Evolutionary conservation across 169 alveolate species (phyloP), one percentile per base, ranked within the genome.

Genomic region (Plasmodium cynomolgi): DNA sequence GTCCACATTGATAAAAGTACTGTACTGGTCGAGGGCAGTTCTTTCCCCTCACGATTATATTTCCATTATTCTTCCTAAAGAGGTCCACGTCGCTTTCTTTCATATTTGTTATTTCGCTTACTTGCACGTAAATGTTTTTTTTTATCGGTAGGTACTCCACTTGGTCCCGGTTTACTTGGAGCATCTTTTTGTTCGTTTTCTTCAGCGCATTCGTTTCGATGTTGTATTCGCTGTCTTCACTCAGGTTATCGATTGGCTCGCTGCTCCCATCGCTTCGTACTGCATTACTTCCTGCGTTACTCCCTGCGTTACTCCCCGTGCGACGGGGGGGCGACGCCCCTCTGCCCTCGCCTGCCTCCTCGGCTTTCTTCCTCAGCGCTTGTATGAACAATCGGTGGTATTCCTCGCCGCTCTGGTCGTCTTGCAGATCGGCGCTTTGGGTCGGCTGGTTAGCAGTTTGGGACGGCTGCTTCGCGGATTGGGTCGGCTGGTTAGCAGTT

Each of bases 1-100:
- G 96, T 5, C 99, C 99, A 92, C 99, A 98, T 96, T 99, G 99
- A 91, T 97, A 98, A 98, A 99, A 99, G 75, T 97, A 98, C 58
- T 93, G 94, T 44, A 99, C 97, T 15, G 99, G 99, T 33, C 97
- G 93, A 73, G 99, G 99, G 92, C 99, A 97, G 56, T 97, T 96
- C 92, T 98, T 97, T 2, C 99, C 99, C 83, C 99, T 95, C 17
- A 98, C 99, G 91, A 97, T 95, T 83, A 98, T 98, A 85, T 97
- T 97, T 77, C 98, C 98, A 83, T 97, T 96, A 34, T 98, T 97
- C 90, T 97, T 97, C 81, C 99, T 82, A 73, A 98, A 93, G 80
- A 98, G 97, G 34, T 97, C 98, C 20, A 98, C 98, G 84, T 98
- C 99, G 90, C 97, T 98, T 20, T 97, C 98, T 91, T 97, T 96